Conservation (phyloP, 768 basidiomycete species). For the Scleroderma citrinum region DNA sequence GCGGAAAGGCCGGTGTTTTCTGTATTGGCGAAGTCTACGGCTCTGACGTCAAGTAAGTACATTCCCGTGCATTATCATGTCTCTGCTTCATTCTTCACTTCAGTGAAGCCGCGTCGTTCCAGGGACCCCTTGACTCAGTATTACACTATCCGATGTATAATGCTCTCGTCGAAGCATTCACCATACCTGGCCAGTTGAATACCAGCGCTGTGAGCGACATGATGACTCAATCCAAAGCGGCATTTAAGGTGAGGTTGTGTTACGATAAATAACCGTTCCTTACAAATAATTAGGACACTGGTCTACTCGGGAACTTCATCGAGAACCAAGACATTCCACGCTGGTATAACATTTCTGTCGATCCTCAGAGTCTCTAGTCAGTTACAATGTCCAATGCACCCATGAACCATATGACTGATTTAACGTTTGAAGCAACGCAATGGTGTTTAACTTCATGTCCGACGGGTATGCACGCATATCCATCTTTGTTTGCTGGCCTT, state of each 20-base stretch:
- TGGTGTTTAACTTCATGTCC: conserved; percentile 69
- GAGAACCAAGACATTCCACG: conserved; percentile 76
- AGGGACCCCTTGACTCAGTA: conserved; percentile 64
- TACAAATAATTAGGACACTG: no score
- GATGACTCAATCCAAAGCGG: conserved; percentile 46
- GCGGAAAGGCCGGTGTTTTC: conserved; percentile 70
- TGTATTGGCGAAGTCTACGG: conserved; percentile 80
- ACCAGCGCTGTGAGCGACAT: conserved; percentile 49
- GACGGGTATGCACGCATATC: conserved; percentile 43
- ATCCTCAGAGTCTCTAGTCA: conserved; percentile 65
- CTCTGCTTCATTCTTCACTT: conserved; percentile 12
- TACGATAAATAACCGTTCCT: background rate
- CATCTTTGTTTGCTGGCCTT: background rate
- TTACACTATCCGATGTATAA: conserved; percentile 68
- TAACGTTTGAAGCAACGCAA: conserved; percentile 51
- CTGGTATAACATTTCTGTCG: conserved; percentile 67
- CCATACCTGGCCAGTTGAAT: conserved; percentile 65
- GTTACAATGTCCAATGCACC: conserved; percentile 12
- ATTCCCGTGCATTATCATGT: background rate
- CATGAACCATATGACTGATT: background rate
- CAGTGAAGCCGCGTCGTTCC: conserved; percentile 52
- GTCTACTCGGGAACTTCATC: conserved; percentile 64
- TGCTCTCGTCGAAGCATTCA: conserved; percentile 58
- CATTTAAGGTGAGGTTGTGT: conserved; percentile 37
- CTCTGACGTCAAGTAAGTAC: conserved; percentile 41